These are phyloP conservation scores for Corylus americana DNA, from an alignment of 306 rosid species.

Conservation along the genomic window DNA sequence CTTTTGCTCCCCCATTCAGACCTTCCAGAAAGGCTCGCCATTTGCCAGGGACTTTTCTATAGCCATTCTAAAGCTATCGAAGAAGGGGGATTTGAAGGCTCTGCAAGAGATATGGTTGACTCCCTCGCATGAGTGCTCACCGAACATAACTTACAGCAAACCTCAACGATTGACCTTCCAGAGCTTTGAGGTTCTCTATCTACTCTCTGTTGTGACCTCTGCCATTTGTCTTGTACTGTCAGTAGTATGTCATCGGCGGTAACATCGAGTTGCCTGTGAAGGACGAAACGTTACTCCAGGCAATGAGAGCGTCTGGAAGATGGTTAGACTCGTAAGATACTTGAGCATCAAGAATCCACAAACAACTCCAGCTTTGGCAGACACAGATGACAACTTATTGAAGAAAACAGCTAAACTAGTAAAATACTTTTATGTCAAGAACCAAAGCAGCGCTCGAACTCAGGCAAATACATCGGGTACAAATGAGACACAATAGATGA, in stretches of 20 bases:
- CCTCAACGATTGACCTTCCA: constrained; percentile 36
- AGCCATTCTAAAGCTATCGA: constrained; percentile 49
- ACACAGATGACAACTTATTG: constrained; percentile 12
- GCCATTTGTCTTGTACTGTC: constrained; percentile 35
- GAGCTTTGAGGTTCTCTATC: constrained; percentile 49
- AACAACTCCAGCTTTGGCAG: constrained; percentile 37
- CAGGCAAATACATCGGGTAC: background rate
- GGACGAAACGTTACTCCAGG: background rate
- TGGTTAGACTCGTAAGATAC: background rate
- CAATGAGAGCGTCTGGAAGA: constrained; percentile 19
- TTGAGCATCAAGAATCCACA: background rate
- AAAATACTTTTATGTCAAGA: background rate
- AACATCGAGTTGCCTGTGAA: constrained; percentile 8
- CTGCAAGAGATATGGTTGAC: constrained; percentile 49
- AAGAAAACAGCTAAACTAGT: constrained; percentile 11
- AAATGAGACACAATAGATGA: background rate
- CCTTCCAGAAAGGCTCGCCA: constrained; percentile 75
- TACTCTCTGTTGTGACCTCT: constrained; percentile 45
- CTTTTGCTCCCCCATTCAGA: constrained; percentile 32
- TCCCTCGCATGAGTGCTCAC: constrained; percentile 35
- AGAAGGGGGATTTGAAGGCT: constrained; percentile 36
- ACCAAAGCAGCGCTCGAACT: constrained; percentile 25
- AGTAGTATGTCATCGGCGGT: background rate
- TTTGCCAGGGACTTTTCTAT: constrained; percentile 55
- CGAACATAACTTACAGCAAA: constrained; percentile 21